Base-by-base conservation (phyloP, 1,284 basidiomycete genomes). In the Puccinia polysora region DNA sequence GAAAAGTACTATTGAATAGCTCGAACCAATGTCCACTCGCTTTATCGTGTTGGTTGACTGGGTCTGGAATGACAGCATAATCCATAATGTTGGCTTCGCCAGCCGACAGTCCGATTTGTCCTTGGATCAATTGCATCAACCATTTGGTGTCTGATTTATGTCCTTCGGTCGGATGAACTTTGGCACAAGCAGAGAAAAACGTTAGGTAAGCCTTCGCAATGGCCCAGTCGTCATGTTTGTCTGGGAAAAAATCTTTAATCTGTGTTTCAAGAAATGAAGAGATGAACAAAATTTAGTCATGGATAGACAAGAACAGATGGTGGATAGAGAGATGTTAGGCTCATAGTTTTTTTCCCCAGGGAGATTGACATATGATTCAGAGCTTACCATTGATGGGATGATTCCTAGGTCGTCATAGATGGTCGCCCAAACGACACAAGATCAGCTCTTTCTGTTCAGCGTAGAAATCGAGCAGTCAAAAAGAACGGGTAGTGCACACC, bases 361-460 rank as follows among this genome's bases (percentile, higher is more conserved):
- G n/a, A n/a, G n/a, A n/a, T n/a, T n/a, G n/a, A n/a, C n/a, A n/a
- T n/a, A n/a, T n/a, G n/a, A n/a, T n/a, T n/a, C n/a, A n/a, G n/a
- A n/a, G n/a, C n/a, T n/a, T n/a, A 69, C 65, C 65, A 69, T 69
- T 34, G 65, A 69, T 34, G 65, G 65, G 40, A 69, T 69, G 10
- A 59, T 69, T 30, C 65, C 65, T 69, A 36, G 7, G 7, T n/a
- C n/a, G n/a, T n/a, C n/a, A n/a, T n/a, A n/a, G n/a, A n/a, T n/a
- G n/a, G n/a, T n/a, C n/a, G n/a, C n/a, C n/a, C n/a, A n/a, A n/a
- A n/a, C n/a, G n/a, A n/a, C n/a, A n/a, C n/a, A n/a, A n/a, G 3
- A 53, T 36, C 34, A 56, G 25, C 23, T 38, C n/a, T n/a, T n/a
- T n/a, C n/a, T n/a, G n/a, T n/a, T n/a, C n/a, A n/a, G n/a, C n/a